Percentiles rank a stretch among this genome's conserved stretches.
Evolutionary conservation across 306 rosid species (phyloP).

Genomic region (Gastrolobium bilobum): DNA sequence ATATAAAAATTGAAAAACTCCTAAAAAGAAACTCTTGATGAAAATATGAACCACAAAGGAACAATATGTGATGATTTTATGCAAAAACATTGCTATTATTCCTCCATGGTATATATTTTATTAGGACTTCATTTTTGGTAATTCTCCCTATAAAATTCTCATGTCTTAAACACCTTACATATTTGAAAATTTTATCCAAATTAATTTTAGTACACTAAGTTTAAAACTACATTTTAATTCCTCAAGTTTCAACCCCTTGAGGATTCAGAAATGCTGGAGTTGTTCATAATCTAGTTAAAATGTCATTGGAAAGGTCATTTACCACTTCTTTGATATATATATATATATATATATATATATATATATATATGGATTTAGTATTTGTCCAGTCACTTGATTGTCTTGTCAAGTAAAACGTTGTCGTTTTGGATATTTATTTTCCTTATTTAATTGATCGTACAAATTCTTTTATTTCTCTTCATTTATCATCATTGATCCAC

Average conservation of each 20-base stretch:
- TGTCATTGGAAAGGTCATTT: constrained; percentile 1
- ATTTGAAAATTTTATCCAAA: background rate
- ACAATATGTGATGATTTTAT: background rate
- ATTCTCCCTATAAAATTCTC: background rate
- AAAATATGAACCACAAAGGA: constrained; percentile 5
- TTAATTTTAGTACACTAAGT: background rate
- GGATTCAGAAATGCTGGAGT: background rate
- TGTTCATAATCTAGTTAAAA: constrained; percentile 26
- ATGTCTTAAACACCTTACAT: constrained; percentile 1
- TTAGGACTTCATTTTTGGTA: background rate
- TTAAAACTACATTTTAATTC: constrained; percentile 1
- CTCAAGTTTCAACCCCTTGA: background rate
- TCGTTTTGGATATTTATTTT: too few species aligned
- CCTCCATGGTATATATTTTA: constrained; percentile 7
- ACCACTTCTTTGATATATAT: background rate
- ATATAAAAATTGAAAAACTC: background rate
- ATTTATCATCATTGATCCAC: too few species aligned
- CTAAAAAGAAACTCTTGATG: background rate
- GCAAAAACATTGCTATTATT: background rate
- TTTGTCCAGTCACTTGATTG: too few species aligned
- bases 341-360: too few species aligned
- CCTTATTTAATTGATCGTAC: too few species aligned
- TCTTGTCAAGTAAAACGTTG: too few species aligned
- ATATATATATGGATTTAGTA: too few species aligned
- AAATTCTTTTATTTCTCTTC: too few species aligned